Base-by-base conservation (phyloP, 2,329 filamentous ascomycete genomes). In the Claviceps capensis region DNA sequence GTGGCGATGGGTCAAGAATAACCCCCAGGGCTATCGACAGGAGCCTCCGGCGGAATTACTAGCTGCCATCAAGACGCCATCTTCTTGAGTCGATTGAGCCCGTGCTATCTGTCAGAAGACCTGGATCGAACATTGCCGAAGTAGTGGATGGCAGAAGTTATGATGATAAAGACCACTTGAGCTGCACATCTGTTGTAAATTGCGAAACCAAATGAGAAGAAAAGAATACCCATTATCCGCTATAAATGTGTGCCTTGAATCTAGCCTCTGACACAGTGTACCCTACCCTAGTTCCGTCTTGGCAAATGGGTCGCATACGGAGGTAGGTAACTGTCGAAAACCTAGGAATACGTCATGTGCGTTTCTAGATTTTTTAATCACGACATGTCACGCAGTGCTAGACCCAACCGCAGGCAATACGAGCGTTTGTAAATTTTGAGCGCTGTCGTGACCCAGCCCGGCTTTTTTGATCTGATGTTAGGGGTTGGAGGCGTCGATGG, bases 1-100 rank as follows among this genome's bases (percentile, higher is more conserved):
- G 58, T 98, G 93, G 93, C 83, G 82, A 64, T 98, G 93, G 93
- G 95, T 94, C 16, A 78, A 85, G 72, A 97, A 96, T 72, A 97
- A 97, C 73, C 93, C 93, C 23, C 82, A 90, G 71, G 93, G 93
- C 22, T 97, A 97, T 74, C 79, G 86, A 59, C 90, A 97, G 72
- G 77, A 89, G 58, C 88, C 91, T n/a, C 91, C 93, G 0, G 77
- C 86, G 58, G 82, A 86, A 69, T 77, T 97, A 61, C 65, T 96
- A 49, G 83, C 85, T 55, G 74, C 72, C 47, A 59, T 83, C 58
- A 79, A 83, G 71, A 61, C 65, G 9, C 45, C 51, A 5, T 54
- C 51, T 46, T 52, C 54, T 40, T 63, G 63, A 55, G 59, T 56
- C 14, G n/a, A 36, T 14, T 17, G 16, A 44, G 44, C 38, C 11